Evolutionary conservation across 2,329 filamentous ascomycete species (phyloP).

Genomic region (Sclerotinia subarctica): DNA sequence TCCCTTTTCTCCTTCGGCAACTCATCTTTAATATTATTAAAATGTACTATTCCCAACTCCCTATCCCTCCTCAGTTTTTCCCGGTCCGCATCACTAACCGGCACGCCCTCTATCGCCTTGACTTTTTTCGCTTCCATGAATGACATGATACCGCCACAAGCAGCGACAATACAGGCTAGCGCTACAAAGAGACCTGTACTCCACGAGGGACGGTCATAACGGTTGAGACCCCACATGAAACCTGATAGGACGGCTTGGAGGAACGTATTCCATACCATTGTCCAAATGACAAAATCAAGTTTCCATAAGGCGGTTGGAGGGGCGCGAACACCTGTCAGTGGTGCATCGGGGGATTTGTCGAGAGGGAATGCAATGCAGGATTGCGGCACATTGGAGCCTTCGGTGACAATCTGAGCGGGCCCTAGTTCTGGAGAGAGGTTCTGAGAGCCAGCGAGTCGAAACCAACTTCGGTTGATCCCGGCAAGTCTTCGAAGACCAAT

Average conservation of each 20-base stretch:
- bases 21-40: conserved; percentile 55
- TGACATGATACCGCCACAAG: conserved; percentile 64
- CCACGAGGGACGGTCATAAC: conserved; percentile 73
- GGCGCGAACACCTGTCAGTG: conserved; percentile 69
- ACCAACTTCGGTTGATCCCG: conserved; percentile 73
- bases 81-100: conserved; percentile 55
- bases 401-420: conserved; percentile 49
- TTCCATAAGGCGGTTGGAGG: conserved; percentile 69
- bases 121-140: conserved; percentile 69
- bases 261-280: conserved; percentile 75
- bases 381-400: conserved; percentile 41
- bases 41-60: conserved; percentile 56
- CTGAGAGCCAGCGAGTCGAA: conserved; percentile 66
- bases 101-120: conserved; percentile 69
- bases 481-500: conserved; percentile 65
- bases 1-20: conserved; percentile 45
- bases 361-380: conserved; percentile 60
- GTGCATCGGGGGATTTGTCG: conserved; percentile 60
- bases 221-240: conserved; percentile 80
- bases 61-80: conserved; percentile 50
- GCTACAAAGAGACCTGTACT: conserved; percentile 76
- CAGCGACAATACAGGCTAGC: conserved; percentile 67
- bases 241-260: conserved; percentile 70
- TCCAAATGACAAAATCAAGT: conserved; percentile 75
- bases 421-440: conserved; percentile 53